phyloP scores from a whole-genome alignment of 805 yeast genomes.

The Wickerhamomyces hampshirensis region DNA sequence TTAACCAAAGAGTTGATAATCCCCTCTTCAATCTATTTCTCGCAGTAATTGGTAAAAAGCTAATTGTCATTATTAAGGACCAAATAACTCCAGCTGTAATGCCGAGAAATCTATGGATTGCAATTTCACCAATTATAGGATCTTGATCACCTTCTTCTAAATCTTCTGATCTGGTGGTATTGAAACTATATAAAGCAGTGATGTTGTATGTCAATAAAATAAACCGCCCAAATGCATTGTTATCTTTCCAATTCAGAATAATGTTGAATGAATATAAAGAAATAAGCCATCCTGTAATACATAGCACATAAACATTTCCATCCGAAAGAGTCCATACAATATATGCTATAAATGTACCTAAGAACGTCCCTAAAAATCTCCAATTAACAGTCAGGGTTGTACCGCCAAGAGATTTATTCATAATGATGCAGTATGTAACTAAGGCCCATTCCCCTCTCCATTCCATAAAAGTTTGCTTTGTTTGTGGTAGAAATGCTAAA shows the following conservation, averaged over 20 bases:
- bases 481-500: constrained; percentile 59
- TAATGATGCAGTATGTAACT: constrained; percentile 76
- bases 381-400: constrained; percentile 74
- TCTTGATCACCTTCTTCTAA: constrained; percentile 62
- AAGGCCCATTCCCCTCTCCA: constrained; percentile 87
- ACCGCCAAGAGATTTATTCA: constrained; percentile 83
- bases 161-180: constrained; percentile 53
- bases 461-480: constrained; percentile 47
- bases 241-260: constrained; percentile 62
- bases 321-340: constrained; percentile 53
- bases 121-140: constrained; percentile 70
- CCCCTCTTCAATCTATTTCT: constrained; percentile 62
- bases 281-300: constrained; percentile 39
- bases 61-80: constrained; percentile 67
- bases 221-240: constrained; percentile 60
- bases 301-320: constrained; percentile 49
- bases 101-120: constrained; percentile 70
- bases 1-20: constrained; percentile 65
- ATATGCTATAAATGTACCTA: constrained; percentile 65
- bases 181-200: constrained; percentile 72
- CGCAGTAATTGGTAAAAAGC: constrained; percentile 72
- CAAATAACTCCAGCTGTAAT: constrained; percentile 71
- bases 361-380: constrained; percentile 68
- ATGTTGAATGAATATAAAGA: constrained; percentile 42
- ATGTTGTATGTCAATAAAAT: constrained; percentile 72